Percentiles rank a stretch among this genome's conserved stretches.
Evolutionary conservation across 306 rosid species (phyloP).

Genomic region (Styphnolobium japonicum): DNA sequence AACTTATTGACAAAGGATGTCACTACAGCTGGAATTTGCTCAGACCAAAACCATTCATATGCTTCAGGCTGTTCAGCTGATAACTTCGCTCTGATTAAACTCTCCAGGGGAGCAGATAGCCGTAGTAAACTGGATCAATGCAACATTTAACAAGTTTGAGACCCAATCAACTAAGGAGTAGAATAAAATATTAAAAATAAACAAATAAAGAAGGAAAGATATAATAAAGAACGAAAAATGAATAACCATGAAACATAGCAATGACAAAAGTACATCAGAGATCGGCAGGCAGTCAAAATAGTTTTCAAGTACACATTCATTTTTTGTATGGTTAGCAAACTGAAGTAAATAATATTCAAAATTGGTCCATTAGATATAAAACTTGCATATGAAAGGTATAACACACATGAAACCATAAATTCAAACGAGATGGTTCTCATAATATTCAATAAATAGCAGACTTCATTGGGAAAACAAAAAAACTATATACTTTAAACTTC

Average conservation of each 20-base stretch:
- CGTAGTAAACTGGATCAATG: constrained; percentile 70
- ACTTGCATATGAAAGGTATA: constrained; percentile 21
- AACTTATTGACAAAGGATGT: constrained; percentile 70
- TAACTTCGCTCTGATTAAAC: constrained; percentile 75
- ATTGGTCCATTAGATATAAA: not conserved
- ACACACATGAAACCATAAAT: not conserved
- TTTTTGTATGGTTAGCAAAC: not conserved
- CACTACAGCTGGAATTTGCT: constrained; percentile 77
- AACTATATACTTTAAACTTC: not conserved
- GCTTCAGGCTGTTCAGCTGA: constrained; percentile 79
- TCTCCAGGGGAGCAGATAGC: constrained; percentile 80
- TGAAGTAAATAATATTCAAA: not conserved
- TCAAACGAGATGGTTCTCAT: not conserved
- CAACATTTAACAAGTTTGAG: constrained; percentile 30
- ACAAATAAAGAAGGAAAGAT: not conserved
- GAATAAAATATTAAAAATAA: constrained; percentile 20
- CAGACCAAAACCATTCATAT: constrained; percentile 90
- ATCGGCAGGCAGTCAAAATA: not conserved
- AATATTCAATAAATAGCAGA: not conserved
- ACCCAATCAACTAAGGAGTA: constrained; percentile 19
- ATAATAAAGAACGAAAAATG: too few species aligned
- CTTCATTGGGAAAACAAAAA: not conserved
- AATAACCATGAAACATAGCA: not conserved
- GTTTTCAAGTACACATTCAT: not conserved
- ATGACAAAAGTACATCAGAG: constrained; percentile 1